These are phyloP conservation scores for Spiraea crenata DNA, from an alignment of 331 rosid genomes.

Conservation along the genomic window DNA sequence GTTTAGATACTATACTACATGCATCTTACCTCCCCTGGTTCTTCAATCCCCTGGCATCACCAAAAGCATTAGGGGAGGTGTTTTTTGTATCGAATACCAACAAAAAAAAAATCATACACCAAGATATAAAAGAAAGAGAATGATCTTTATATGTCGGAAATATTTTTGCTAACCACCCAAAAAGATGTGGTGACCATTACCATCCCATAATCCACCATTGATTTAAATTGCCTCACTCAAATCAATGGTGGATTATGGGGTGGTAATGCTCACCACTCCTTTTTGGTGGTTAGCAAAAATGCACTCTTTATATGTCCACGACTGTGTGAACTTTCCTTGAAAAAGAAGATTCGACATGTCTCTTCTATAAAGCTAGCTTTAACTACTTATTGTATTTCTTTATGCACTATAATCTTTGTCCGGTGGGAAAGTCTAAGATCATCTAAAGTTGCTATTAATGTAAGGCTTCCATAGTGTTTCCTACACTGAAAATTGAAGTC, in stretches of 20 bases:
- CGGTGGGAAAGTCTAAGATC: no score
- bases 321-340: background rate
- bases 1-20: background rate
- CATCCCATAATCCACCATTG: no score
- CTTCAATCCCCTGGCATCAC: slow-evolving; percentile 25
- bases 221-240: no score
- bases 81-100: background rate
- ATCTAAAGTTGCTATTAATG: no score
- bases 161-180: no score
- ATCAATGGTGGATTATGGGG: no score
- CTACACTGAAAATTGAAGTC: no score
- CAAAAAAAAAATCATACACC: background rate
- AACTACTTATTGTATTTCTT: background rate
- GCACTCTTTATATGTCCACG: slow-evolving; percentile 10
- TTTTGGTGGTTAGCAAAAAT: no score
- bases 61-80: background rate
- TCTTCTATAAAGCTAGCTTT: background rate
- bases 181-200: no score
- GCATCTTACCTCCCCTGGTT: slow-evolving; percentile 37
- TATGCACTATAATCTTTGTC: background rate
- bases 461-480: no score
- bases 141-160: slow-evolving; percentile 6
- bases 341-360: slow-evolving; percentile 18
- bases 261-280: no score
- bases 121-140: background rate